A percentile compares a stretch with the other conserved stretches of the same genome.
phyloP scores from a whole-genome alignment of 2,329 filamentous ascomycete species.

The Truncatella angustata region DNA sequence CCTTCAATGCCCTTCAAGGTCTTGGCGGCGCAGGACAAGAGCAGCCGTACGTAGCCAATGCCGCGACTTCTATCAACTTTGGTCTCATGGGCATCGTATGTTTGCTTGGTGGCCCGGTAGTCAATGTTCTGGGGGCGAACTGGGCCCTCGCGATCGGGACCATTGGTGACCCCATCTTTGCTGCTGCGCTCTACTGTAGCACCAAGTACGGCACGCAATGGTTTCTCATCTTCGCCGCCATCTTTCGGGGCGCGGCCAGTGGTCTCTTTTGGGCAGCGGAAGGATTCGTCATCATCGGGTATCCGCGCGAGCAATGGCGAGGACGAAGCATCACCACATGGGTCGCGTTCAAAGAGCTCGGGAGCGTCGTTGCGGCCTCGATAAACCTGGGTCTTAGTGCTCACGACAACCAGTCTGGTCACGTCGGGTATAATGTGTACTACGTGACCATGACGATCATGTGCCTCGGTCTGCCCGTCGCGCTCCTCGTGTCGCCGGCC shows the following conservation, averaged over 20 bases:
- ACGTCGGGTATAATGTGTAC: conserved; percentile 1
- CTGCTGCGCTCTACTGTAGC: conserved; percentile 25
- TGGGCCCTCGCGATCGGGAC: conserved; percentile 23
- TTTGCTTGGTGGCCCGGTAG: conserved; percentile 18
- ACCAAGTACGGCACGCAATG: conserved; percentile 25
- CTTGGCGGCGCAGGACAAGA: conserved; percentile 8
- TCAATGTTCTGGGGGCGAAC: conserved; percentile 20
- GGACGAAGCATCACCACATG: neutral
- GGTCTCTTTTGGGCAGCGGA: conserved; percentile 17
- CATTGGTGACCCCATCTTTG: conserved; percentile 22
- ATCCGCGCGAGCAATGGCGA: conserved; percentile 12
- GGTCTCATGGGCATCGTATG: conserved; percentile 25
- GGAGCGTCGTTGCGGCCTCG: neutral
- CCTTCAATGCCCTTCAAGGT: neutral
- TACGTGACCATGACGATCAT: conserved; percentile 5
- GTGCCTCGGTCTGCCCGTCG: neutral
- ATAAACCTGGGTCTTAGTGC: conserved; percentile 5
- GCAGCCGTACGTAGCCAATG: conserved; percentile 14
- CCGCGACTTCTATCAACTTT: conserved; percentile 25
- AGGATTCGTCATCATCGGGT: conserved; percentile 12
- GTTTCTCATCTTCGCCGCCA: conserved; percentile 24
- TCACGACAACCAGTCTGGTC: neutral
- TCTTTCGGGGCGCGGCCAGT: conserved; percentile 20
- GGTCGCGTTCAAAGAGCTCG: neutral
- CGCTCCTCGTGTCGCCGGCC: neutral